These are phyloP conservation scores for Botrytis tulipae DNA, from an alignment of 2,329 filamentous ascomycete species.

Conservation along the genomic window DNA sequence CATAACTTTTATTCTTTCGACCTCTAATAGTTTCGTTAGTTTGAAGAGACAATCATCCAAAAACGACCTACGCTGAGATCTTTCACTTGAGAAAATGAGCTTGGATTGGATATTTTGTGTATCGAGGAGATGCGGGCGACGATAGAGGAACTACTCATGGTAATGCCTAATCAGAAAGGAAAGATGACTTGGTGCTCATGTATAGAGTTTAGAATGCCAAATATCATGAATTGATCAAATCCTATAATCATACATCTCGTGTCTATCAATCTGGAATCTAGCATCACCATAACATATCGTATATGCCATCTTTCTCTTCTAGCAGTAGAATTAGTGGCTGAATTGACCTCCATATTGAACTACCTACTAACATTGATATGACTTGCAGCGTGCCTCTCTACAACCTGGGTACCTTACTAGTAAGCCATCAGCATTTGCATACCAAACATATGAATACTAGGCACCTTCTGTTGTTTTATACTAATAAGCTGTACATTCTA, in stretches of 20 bases:
- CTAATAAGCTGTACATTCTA: background rate
- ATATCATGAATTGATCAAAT: constrained; percentile 4
- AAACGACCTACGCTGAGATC: constrained; percentile 30
- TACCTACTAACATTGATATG: background rate
- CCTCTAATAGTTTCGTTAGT: constrained; percentile 36
- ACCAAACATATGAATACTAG: background rate
- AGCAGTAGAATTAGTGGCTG: background rate
- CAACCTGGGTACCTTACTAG: background rate
- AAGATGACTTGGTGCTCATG: background rate
- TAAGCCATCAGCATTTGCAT: background rate
- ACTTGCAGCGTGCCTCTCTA: background rate
- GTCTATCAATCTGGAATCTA: background rate
- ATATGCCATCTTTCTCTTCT: background rate
- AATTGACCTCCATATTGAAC: background rate
- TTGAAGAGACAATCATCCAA: constrained; percentile 41
- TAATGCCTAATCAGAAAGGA: constrained; percentile 1
- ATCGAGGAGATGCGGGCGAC: background rate
- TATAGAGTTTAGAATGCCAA: constrained; percentile 13
- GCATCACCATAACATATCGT: background rate
- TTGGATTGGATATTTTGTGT: constrained; percentile 17
- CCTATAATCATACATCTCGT: background rate
- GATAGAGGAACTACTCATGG: constrained; percentile 8
- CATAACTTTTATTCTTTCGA: background rate
- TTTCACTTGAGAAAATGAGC: constrained; percentile 28
- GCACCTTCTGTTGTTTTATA: background rate